Evolutionary conservation across 805 yeast genomes (phyloP), one percentile per base, ranked within the genome.

Genomic region (Ogataea neopini): DNA sequence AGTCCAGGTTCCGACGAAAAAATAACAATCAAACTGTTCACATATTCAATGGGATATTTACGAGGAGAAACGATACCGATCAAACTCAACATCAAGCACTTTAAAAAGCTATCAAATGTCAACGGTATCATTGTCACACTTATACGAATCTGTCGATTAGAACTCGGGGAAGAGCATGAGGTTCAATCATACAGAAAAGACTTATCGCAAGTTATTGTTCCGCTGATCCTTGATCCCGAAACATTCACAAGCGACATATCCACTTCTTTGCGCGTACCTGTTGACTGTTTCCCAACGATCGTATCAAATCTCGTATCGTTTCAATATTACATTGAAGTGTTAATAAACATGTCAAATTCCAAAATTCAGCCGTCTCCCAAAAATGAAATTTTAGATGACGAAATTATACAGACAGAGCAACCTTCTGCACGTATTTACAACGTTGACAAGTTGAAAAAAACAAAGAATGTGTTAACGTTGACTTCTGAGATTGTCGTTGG

Each of bases 271-370:
- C 73, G 83, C 51, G 83, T 90, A 0, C 97, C 97, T 0, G 79
- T 86, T 0, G 96, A 90, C 57, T 83, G 87, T 0, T 88, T 90
- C 61, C 95, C 96, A 0, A 87, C 96, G 0, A 86, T 88, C 11
- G 74, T 79, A 14, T 79, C 87, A 43, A 81, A 80, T 2, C 68
- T 84, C 40, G 88, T 89, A 7, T 76, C 89, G 2, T 90, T 90
- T 64, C 92, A 87, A 60, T 90, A 91, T 62, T 87, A 85, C 60
- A 70, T 90, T 13, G 97, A 90, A 62, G 90, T 86, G 2, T 74
- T 88, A 47, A 80, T 87, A n/a, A 90, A 90, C 59, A 67, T 91
- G 35, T 82, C 91, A 2, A 88, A 85, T 18, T 54, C 65, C n/a
- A 56, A 54, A 43, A 19, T 56, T n/a, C 61, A 48, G 26, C 40